Percentiles rank a stretch among this genome's conserved stretches.
These are phyloP conservation scores for Amborella trichopoda DNA, from an alignment of 164 flowering plant genomes.

Conservation along the genomic window DNA sequence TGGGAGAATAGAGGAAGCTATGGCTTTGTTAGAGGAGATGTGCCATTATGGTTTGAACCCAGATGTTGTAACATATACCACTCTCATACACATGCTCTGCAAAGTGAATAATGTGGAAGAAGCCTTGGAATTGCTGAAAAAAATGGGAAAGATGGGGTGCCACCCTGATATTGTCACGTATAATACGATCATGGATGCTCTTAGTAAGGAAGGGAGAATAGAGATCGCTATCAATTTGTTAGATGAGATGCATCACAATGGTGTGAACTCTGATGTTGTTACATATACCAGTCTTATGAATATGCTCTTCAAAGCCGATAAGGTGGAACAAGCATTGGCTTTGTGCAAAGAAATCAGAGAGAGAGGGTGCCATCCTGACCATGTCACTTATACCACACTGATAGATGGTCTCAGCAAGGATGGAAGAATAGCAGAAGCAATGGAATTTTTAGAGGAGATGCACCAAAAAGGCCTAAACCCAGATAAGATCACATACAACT, in stretches of 20 bases:
- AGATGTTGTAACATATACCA: no score
- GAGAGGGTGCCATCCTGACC: conserved; percentile 1
- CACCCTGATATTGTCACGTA: conserved; percentile 33
- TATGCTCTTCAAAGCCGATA: neutral
- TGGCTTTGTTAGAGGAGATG: no score
- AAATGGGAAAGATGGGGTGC: conserved; percentile 28
- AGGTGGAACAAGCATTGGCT: neutral
- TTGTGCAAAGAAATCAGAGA: neutral
- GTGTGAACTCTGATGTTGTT: conserved; percentile 26
- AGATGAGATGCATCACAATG: conserved; percentile 40
- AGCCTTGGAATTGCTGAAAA: conserved; percentile 25
- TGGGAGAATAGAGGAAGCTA: no score
- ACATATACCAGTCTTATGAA: conserved; percentile 1
- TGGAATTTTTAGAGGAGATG: conserved; percentile 1
- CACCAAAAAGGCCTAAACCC: neutral
- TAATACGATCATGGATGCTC: conserved; percentile 28
- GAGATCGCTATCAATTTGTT: conserved; percentile 33
- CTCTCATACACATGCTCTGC: conserved; percentile 42
- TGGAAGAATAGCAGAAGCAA: conserved; percentile 5
- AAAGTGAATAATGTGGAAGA: conserved; percentile 32
- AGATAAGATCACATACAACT: neutral
- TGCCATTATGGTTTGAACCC: no score
- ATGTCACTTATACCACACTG: conserved; percentile 4
- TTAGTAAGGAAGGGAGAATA: conserved; percentile 38
- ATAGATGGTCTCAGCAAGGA: conserved; percentile 2